Base-by-base conservation (phyloP, 2,329 filamentous ascomycete genomes). In the Albophoma yamanashiensis region DNA sequence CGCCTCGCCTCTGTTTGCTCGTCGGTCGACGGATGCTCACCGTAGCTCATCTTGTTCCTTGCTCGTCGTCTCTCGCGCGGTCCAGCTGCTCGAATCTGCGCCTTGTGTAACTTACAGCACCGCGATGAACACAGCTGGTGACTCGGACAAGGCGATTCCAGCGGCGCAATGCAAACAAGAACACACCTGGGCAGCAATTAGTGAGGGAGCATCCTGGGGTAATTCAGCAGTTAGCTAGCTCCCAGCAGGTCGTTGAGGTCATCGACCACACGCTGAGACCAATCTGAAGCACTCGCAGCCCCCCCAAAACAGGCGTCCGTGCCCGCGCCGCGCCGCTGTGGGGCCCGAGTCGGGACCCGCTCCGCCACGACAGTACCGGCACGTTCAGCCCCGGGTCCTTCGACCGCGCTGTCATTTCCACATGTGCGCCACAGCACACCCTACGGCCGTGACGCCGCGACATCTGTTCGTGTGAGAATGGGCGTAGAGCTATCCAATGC, bases 31-130 rank as follows among this genome's bases (percentile, higher is more conserved):
- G 6, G 12, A 36, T 4, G 36, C 61, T 20, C 34, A 62, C 62
- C 60, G 56, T 65, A 64, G 50, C 63, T 64, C 63, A 65, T 64
- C 14, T 34, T 52, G 8, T 27, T 8, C 3, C 17, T 12, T 47
- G n/a, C n/a, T n/a, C n/a, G n/a, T n/a, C n/a, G 1, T 36, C 34
- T 36, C 43, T 27, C 14, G 22, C 22, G n/a, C 15, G 22, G 14
- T 47, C 45, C 45, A 31, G 20, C 9, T 50, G 45, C 22, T 50
- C 25, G 7, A 27, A 11, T 14, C 4, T 17, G 15, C 4, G 7
- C 15, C 20, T 52, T 11, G n/a, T n/a, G n/a, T n/a, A n/a, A n/a
- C 25, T 31, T 15, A 25, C 45, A 7, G 14, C 27, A 14, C 45
- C 47, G 25, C 17, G 47, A 17, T 27, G 20, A 52, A 52, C 8